A percentile compares a stretch with the other conserved stretches of the same genome.
Evolutionary conservation across 768 basidiomycete genomes (phyloP).

Genomic region (Lenzites betulinus): DNA sequence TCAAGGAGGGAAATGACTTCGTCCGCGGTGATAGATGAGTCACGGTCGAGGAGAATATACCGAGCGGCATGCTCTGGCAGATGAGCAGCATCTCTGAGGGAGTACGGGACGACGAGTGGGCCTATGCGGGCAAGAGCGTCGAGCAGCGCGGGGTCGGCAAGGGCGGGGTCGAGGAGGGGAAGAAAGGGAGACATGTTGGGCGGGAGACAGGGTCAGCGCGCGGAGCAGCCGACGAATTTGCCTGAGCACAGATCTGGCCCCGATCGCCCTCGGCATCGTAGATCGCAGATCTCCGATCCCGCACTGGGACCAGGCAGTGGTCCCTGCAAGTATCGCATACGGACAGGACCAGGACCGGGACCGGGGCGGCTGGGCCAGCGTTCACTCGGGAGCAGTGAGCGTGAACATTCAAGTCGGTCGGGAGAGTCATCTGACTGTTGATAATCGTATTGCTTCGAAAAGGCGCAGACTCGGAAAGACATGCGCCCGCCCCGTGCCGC

Average conservation of each 20-base stretch:
- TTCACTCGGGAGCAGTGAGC: too few relatives aligned
- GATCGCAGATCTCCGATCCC: conserved; percentile 15
- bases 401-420: too few relatives aligned
- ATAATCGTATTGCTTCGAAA: too few relatives aligned
- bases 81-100: conserved; percentile 30
- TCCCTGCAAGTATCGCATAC: not conserved
- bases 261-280: not conserved
- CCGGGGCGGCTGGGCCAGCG: too few relatives aligned
- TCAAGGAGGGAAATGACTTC: conserved; percentile 69
- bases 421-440: too few relatives aligned
- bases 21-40: conserved; percentile 49
- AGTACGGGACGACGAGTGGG: conserved; percentile 62
- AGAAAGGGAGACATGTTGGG: conserved; percentile 33
- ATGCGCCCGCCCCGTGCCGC: too few relatives aligned
- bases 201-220: not conserved
- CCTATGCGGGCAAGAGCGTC: conserved; percentile 71
- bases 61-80: conserved; percentile 35
- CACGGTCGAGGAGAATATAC: conserved; percentile 60
- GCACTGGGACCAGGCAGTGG: not conserved
- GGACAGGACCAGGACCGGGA: too few relatives aligned
- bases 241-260: conserved; percentile 1
- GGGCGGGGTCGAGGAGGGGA: conserved; percentile 54
- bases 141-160: conserved; percentile 48
- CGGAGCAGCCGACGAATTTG: not conserved
- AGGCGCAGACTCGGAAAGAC: too few relatives aligned